Evolutionary conservation across 768 basidiomycete species (phyloP).

Genomic region (Aureoboletus auriporus): DNA sequence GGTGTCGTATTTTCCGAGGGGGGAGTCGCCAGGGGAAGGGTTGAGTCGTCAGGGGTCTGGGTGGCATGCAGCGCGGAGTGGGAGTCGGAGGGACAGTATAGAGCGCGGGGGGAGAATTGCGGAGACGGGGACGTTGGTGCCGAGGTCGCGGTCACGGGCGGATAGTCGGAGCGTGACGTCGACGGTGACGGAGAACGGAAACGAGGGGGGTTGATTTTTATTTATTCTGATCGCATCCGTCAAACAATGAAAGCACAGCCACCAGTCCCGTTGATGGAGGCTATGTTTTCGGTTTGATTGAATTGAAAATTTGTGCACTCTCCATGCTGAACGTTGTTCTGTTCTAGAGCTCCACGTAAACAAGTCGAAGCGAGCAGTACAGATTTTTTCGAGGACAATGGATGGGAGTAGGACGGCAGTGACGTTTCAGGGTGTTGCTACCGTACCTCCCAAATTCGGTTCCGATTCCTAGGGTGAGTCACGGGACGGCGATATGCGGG

Average conservation of each 20-base stretch:
- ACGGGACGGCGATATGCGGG: conserved; percentile 9
- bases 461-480: conserved; percentile 25
- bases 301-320: too few species aligned
- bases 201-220: neutral
- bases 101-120: conserved; percentile 67
- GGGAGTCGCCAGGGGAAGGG: conserved; percentile 51
- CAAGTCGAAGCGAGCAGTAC: too few species aligned
- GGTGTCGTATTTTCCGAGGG: conserved; percentile 44
- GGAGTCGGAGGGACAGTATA: conserved; percentile 52
- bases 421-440: conserved; percentile 12
- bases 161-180: conserved; percentile 41
- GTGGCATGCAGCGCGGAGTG: neutral
- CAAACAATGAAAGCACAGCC: too few species aligned
- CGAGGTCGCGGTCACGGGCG: conserved; percentile 40
- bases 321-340: too few species aligned
- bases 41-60: conserved; percentile 49
- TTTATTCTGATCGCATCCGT: neutral
- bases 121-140: conserved; percentile 58
- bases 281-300: too few species aligned
- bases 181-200: conserved; percentile 19
- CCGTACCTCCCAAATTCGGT: conserved; percentile 9
- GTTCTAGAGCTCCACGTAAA: too few species aligned
- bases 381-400: too few species aligned
- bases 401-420: neutral
- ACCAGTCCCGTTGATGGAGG: too few species aligned